A percentile compares a stretch with the other conserved stretches of the same genome.
Conservation (phyloP, 805 yeast species). For the Wickerhamiella australiensis region DNA sequence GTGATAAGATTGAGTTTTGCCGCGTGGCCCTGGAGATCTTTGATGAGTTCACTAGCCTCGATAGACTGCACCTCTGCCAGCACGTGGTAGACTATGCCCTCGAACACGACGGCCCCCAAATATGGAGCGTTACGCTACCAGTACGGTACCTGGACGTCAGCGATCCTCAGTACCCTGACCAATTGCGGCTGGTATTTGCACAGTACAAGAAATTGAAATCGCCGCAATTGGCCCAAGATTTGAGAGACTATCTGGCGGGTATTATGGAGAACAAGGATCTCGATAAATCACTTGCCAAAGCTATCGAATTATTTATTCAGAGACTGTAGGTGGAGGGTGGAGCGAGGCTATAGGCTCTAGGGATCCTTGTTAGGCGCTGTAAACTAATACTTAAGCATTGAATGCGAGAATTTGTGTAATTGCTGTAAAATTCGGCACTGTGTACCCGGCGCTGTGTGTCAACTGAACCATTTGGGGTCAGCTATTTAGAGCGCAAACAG, state of each 20-base stretch:
- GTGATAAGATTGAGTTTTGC: constrained; percentile 33
- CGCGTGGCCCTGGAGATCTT: constrained; percentile 44
- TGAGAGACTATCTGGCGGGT: constrained; percentile 20
- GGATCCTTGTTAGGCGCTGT: no score
- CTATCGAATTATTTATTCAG: constrained; percentile 19
- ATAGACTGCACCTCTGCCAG: constrained; percentile 51
- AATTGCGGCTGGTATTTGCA: constrained; percentile 58
- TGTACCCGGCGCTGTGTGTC: no score
- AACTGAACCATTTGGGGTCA: no score
- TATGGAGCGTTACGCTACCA: constrained; percentile 53
- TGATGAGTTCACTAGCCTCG: constrained; percentile 57
- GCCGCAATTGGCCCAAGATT: constrained; percentile 19
- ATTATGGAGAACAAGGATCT: constrained; percentile 15
- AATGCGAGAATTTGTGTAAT: no score
- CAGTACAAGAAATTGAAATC: constrained; percentile 36
- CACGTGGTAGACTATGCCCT: constrained; percentile 49
- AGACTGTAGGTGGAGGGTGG: no score
- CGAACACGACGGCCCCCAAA: constrained; percentile 27
- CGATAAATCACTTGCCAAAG: constrained; percentile 18
- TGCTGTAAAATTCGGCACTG: no score
- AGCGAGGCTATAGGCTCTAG: no score
- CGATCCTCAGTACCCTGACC: constrained; percentile 39
- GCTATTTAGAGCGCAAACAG: no score
- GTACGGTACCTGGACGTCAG: constrained; percentile 41
- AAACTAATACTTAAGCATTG: no score